Evolutionary conservation across 75 land plant genomes (phyloP).

Genomic region (Pinus albicaulis): DNA sequence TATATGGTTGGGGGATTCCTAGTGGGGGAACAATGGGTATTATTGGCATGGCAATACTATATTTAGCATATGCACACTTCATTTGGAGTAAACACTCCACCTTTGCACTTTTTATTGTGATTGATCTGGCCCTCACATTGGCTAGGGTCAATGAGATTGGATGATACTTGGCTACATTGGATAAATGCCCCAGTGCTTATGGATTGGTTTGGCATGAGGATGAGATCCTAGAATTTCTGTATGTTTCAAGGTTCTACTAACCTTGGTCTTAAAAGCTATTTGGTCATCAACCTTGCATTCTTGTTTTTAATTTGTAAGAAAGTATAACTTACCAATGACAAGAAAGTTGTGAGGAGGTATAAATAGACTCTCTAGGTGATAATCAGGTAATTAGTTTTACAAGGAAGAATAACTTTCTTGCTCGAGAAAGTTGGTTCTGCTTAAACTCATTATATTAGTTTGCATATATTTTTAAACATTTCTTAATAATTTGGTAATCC

Average conservation of each 20-base stretch:
- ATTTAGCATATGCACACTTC: too few species aligned
- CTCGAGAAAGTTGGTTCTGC: not conserved
- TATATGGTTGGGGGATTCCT: too few species aligned
- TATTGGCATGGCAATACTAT: too few species aligned
- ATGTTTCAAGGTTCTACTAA: not conserved
- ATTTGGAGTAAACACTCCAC: too few species aligned
- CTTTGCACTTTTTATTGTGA: too few species aligned
- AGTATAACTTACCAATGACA: not conserved
- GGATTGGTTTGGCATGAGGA: too few species aligned
- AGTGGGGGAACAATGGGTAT: too few species aligned
- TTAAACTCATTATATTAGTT: not conserved
- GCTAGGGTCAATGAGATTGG: too few species aligned
- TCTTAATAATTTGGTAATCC: not conserved
- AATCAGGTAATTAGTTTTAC: not conserved
- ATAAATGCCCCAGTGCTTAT: too few species aligned
- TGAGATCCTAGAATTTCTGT: too few species aligned
- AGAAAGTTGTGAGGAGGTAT: not conserved
- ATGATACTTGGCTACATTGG: too few species aligned
- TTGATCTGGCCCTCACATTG: too few species aligned
- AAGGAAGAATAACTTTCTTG: conserved; percentile 4
- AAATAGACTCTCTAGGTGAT: not conserved
- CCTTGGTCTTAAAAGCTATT: not conserved
- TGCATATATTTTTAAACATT: not conserved
- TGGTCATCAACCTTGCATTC: not conserved
- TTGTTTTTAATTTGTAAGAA: conserved; percentile 2